Evolutionary conservation across 345 rosid species (phyloP).

Genomic region (Populus tremula): DNA sequence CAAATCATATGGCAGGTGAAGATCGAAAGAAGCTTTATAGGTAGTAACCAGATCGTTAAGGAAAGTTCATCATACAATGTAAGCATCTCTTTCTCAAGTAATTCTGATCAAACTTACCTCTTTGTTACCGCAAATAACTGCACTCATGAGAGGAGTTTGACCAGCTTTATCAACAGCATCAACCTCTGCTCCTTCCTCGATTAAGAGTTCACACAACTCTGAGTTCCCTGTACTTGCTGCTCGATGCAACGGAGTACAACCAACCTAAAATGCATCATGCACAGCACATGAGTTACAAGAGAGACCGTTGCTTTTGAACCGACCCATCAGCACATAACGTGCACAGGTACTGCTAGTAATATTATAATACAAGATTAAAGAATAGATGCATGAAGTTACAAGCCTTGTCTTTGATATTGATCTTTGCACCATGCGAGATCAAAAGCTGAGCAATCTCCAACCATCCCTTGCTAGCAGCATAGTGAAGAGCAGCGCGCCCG

Average conservation of each 20-base stretch:
- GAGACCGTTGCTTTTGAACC: no score
- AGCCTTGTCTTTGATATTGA: slow-evolving; percentile 72
- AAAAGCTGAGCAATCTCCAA: slow-evolving; percentile 62
- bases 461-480: slow-evolving; percentile 95
- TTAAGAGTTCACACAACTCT: slow-evolving; percentile 63
- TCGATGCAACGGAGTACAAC: slow-evolving; percentile 83
- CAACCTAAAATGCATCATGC: slow-evolving; percentile 43
- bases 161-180: slow-evolving; percentile 75
- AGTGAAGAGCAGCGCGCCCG: slow-evolving; percentile 89
- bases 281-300: neutral
- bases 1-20: neutral
- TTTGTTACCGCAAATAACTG: slow-evolving; percentile 65
- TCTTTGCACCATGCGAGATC: slow-evolving; percentile 59
- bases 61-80: no score
- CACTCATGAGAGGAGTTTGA: slow-evolving; percentile 85
- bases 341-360: neutral
- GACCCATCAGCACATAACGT: neutral
- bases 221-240: slow-evolving; percentile 85
- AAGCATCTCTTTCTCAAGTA: neutral
- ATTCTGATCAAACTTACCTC: slow-evolving; percentile 42
- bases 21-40: no score
- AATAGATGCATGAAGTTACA: slow-evolving; percentile 23
- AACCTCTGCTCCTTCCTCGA: slow-evolving; percentile 91
- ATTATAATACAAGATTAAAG: slow-evolving; percentile 14
- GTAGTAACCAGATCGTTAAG: no score